Conservation (phyloP, 441 rosid species). For the Jatropha podagrica region DNA sequence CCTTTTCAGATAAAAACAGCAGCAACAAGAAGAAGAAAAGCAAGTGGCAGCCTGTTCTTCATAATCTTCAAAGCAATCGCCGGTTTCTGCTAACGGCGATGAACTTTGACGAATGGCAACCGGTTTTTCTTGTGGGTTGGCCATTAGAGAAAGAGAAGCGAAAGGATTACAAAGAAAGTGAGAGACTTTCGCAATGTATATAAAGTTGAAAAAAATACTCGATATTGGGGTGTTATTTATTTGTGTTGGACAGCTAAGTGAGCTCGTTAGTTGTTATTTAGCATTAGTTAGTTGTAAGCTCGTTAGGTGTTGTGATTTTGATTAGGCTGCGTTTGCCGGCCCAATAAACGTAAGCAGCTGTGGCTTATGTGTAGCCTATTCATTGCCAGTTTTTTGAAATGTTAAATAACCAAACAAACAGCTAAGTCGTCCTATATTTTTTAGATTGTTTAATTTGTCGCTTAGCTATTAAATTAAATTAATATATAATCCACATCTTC, state of each 20-base stretch:
- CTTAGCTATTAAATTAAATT: not conserved
- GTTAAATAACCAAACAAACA: constrained; percentile 2
- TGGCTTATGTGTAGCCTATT: constrained; percentile 21
- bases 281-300: not conserved
- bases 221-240: no score
- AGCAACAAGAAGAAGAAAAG: constrained; percentile 35
- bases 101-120: constrained; percentile 27
- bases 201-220: not conserved
- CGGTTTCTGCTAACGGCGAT: constrained; percentile 13
- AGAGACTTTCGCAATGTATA: not conserved
- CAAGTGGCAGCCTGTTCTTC: constrained; percentile 13
- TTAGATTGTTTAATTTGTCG: not conserved
- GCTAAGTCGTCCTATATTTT: no score
- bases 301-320: not conserved
- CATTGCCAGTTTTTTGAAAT: constrained; percentile 20
- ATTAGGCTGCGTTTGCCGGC: constrained; percentile 26
- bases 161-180: no score
- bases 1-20: constrained; percentile 33
- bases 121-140: not conserved
- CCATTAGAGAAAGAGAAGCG: not conserved
- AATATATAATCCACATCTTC: not conserved
- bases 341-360: constrained; percentile 17
- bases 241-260: constrained; percentile 1
- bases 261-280: not conserved
- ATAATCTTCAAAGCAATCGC: constrained; percentile 26